A percentile compares a stretch with the other conserved stretches of the same genome.
Conservation (phyloP, 163 green algal species). For the Prototheca cutis region DNA sequence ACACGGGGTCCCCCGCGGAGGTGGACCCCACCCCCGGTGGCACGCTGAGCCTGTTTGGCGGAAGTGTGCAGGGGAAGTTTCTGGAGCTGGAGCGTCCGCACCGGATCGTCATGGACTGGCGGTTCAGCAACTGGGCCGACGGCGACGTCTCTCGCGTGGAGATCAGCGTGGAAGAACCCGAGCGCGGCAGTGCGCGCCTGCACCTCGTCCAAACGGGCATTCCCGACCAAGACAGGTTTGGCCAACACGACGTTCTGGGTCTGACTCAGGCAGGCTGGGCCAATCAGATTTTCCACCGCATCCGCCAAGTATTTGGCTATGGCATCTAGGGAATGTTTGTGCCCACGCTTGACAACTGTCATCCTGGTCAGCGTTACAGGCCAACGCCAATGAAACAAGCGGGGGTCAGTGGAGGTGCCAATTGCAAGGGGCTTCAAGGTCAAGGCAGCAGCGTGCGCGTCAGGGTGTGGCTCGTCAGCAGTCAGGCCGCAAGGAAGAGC, state of each 20-base stretch:
- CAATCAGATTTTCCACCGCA: conserved; percentile 68
- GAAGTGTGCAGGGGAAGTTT: conserved; percentile 61
- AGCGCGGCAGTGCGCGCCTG: conserved; percentile 69
- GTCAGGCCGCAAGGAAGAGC: neutral
- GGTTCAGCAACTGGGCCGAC: conserved; percentile 87
- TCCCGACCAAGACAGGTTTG: conserved; percentile 72
- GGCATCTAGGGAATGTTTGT: conserved; percentile 54
- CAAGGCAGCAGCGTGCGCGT: too few relatives aligned
- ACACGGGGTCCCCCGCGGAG: conserved; percentile 58
- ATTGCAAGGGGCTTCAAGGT: too few relatives aligned
- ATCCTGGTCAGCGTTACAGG: too few relatives aligned
- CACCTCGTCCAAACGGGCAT: conserved; percentile 68
- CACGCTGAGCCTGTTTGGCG: conserved; percentile 68
- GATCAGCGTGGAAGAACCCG: conserved; percentile 64
- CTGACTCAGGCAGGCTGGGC: conserved; percentile 76
- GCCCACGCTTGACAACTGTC: too few relatives aligned
- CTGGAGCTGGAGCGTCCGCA: conserved; percentile 48
- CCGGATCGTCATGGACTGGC: conserved; percentile 78
- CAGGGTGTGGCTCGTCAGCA: too few relatives aligned
- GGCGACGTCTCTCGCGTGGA: conserved; percentile 57
- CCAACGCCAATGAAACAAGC: too few relatives aligned
- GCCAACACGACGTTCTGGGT: conserved; percentile 58
- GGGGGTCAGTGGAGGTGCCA: too few relatives aligned
- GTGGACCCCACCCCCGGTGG: conserved; percentile 37
- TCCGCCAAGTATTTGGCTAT: conserved; percentile 76